Base-by-base conservation (phyloP, 495 filamentous ascomycete species). In the Aspergillus sparsus region DNA sequence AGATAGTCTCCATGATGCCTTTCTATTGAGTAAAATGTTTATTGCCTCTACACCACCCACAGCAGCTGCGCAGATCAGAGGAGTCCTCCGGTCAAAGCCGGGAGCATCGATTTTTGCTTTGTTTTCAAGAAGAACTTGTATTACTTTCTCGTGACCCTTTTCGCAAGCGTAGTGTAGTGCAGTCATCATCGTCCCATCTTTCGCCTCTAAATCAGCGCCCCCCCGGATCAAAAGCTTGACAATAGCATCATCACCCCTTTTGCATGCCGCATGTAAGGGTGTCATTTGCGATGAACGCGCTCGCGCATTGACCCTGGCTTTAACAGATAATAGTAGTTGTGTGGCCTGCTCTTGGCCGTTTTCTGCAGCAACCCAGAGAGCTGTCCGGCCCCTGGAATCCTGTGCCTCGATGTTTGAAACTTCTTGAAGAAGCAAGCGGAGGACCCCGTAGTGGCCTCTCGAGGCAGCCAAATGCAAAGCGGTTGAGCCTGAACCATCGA, bases 381-480 rank as follows among this genome's bases (percentile, higher is more conserved):
- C 62, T 3, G 79, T 80, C 46, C 69, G 60, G 6, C 68, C 70
- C 31, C 71, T 65, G 8, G 66, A 68, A 44, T 69, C 73, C 18
- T 51, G 55, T 0, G 66, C 66, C 55, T 79, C 76, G 9, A 76
- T 61, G 11, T 74, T 55, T 12, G 64, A 57, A 27, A 57, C 54
- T 33, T 78, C 71, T 6, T 65, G 58, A 31, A 79, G 31, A 11
- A 80, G 69, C 5, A 75, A 32, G n/a, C 71, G 61, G 16, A 80
- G 61, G 10, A 75, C 73, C 3, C 58, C 62, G 49, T 66, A 68
- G 61, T 81, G 77, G 12, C 74, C 75, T 45, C 74, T 70, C 4
- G 71, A 75, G 31, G 75, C 72, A n/a, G 78, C 76, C 5, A 79
- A 67, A 62, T 81, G 77, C 11, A 80, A 68, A 27, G 77, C 71